Conservation (phyloP, 2,329 filamentous ascomycete genomes). For the Cylindrodendrum hubeiense region DNA sequence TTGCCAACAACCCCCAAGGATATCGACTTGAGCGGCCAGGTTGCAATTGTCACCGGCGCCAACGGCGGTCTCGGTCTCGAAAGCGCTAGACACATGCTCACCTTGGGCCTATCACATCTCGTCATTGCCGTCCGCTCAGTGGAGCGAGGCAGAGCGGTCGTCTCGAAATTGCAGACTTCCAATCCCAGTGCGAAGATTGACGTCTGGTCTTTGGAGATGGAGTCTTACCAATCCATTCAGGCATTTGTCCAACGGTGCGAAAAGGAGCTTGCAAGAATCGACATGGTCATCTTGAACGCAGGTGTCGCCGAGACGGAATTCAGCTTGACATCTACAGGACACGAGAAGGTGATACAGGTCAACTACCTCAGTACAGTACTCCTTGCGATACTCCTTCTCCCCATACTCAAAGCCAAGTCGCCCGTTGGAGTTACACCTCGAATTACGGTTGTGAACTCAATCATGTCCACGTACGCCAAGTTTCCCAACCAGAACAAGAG, state of each 20-base stretch:
- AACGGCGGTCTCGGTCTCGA: conserved; percentile 62
- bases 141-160: conserved; percentile 50
- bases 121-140: conserved; percentile 59
- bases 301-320: conserved; percentile 16
- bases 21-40: conserved; percentile 47
- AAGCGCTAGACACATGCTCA: conserved; percentile 54
- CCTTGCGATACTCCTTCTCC: conserved; percentile 31
- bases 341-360: conserved; percentile 39
- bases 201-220: conserved; percentile 20
- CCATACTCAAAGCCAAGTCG: conserved; percentile 30
- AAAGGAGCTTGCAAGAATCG: conserved; percentile 2
- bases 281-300: conserved; percentile 23
- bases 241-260: conserved; percentile 2
- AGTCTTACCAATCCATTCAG: conserved; percentile 15
- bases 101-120: conserved; percentile 52
- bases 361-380: conserved; percentile 39
- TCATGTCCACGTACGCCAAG: conserved; percentile 35
- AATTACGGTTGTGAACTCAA: conserved; percentile 45
- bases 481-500: conserved; percentile 33
- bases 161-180: not conserved
- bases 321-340: conserved; percentile 22
- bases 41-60: conserved; percentile 60
- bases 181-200: conserved; percentile 9
- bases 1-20: not conserved
- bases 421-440: conserved; percentile 22